Evolutionary conservation across 139 green algal species (phyloP), one percentile per base, ranked within the genome.

Genomic region (Auxenochlorella pyrenoidosa): DNA sequence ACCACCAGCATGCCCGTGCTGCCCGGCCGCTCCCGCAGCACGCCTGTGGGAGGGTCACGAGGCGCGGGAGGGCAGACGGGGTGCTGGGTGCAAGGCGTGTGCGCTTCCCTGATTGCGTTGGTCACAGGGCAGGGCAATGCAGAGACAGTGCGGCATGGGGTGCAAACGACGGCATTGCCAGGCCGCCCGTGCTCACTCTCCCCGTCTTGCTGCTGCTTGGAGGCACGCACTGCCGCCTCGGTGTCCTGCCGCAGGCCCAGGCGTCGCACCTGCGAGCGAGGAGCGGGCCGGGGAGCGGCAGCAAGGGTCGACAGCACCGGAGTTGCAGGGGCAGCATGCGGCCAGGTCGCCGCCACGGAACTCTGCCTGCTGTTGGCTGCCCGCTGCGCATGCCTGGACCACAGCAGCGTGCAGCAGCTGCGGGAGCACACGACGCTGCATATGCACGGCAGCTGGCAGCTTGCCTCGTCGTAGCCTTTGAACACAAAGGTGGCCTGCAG

Each of bases 1-100:
- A 99, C 95, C 60, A 98, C 96, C 73, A 99, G 93, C 94, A 98
- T 96, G 87, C 96, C 96, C 3, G 94, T 96, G 30, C 87, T 87
- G 68, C 83, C 84, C 63, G 82, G 82, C 21, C 34, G 26, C 65
- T 79, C 66, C 32, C n/a, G 19, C 82, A 86, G 43, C 66, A 66
- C 5, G 73, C 70, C 22, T 83, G 30, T 41, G 36, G 24, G 21
- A 10, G 32, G 51, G 41, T 4, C 16, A 22, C 16, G 2, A 63
- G 16, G 16, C 54, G 54, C 18, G 16, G 28, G 63, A 2, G 38
- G 63, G 63, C 63, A 71, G 26, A 26, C 63, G 38, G 16, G 10
- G 54, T n/a, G n/a, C n/a, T n/a, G n/a, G n/a, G n/a, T n/a, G n/a
- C n/a, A n/a, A n/a, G n/a, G n/a, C n/a, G n/a, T n/a, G n/a, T n/a